Base-by-base conservation (phyloP, 768 basidiomycete genomes). In the Stropharia rugosoannulata region DNA sequence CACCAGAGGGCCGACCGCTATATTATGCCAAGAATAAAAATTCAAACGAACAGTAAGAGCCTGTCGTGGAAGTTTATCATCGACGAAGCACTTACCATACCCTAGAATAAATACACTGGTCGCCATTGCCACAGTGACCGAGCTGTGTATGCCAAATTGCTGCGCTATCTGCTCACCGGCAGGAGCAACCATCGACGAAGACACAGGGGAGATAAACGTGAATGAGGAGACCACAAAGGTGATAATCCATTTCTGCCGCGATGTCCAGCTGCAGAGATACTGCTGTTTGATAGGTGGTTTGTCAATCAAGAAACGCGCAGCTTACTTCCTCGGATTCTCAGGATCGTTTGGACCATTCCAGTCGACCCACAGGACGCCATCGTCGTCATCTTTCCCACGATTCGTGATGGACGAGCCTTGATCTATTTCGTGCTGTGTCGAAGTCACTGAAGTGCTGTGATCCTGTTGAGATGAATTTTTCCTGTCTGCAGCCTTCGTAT, bases 131-230 rank as follows among this genome's bases (percentile, higher is more conserved):
- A 81, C 69, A 5, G 82, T 51, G 0, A 74, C 78, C 2, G 61
- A 58, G 62, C 65, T 83, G 7, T 76, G 82, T 22, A 90, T 77
- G 1, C 80, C 75, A 57, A 91, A 85, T 16, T 81, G 67, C 4
- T 65, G 54, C 10, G 75, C 84, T 0, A 92, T 62, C 49, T 82
- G 76, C 3, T 59, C 56, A 0, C 76, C 71, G 0, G 88, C 89
- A 0, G 89, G 89, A 0, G 90, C 85, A 1, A 90, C 73, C 83
- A 89, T 89, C 4, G 87, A 81, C 4, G 90, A 92, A 0, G 88
- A 83, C 0, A 90, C 74, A 0, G 88, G 86, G 8, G 75, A 76
- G 40, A 89, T 86, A 63, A 89, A 86, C 0, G 87, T 85, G 64
- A 87, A 90, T 0, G 76, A 73, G 0, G 87, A 87, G 0, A 88